phyloP scores from a whole-genome alignment of 352 stramenopile genomes.

The Globisporangium viniferum region DNA sequence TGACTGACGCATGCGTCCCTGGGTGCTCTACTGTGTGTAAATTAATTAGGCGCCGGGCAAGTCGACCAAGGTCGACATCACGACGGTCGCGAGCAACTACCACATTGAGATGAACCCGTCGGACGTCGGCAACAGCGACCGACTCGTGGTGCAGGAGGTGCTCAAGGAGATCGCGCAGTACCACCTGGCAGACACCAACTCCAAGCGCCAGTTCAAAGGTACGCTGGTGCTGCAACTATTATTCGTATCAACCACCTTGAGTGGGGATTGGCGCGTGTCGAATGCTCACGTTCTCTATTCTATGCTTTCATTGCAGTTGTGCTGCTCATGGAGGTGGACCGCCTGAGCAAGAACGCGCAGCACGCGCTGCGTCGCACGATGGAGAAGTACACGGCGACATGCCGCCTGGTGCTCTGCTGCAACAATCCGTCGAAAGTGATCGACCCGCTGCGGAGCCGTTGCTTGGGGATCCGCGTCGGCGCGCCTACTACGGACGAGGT shows the following conservation, averaged over 20 bases:
- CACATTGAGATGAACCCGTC: slow-evolving; percentile 99
- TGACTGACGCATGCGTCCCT: neutral
- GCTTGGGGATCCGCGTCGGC: slow-evolving; percentile 92
- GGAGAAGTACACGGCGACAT: slow-evolving; percentile 94
- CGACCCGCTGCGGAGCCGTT: slow-evolving; percentile 95
- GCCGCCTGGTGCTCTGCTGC: slow-evolving; percentile 97
- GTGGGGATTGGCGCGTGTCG: neutral
- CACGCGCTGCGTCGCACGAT: slow-evolving; percentile 96
- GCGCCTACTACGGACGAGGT: slow-evolving; percentile 91
- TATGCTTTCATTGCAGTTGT: slow-evolving; percentile 71
- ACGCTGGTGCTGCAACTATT: neutral
- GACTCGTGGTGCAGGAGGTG: slow-evolving; percentile 97
- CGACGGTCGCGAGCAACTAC: slow-evolving; percentile 97
- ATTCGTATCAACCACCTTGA: neutral
- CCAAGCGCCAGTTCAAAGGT: slow-evolving; percentile 72
- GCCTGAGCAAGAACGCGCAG: slow-evolving; percentile 97
- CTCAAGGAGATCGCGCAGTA: slow-evolving; percentile 99
- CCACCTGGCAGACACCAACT: slow-evolving; percentile 74
- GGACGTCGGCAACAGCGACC: slow-evolving; percentile 96
- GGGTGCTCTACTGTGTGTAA: neutral
- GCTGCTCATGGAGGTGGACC: slow-evolving; percentile 97
- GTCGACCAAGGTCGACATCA: slow-evolving; percentile 96
- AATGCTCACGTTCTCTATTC: slow-evolving; percentile 20
- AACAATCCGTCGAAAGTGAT: slow-evolving; percentile 97
- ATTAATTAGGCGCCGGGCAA: slow-evolving; percentile 42